A percentile compares a stretch with the other conserved stretches of the same genome.
phyloP scores from a whole-genome alignment of 1,284 basidiomycete species.

The Abortiporus biennis region DNA sequence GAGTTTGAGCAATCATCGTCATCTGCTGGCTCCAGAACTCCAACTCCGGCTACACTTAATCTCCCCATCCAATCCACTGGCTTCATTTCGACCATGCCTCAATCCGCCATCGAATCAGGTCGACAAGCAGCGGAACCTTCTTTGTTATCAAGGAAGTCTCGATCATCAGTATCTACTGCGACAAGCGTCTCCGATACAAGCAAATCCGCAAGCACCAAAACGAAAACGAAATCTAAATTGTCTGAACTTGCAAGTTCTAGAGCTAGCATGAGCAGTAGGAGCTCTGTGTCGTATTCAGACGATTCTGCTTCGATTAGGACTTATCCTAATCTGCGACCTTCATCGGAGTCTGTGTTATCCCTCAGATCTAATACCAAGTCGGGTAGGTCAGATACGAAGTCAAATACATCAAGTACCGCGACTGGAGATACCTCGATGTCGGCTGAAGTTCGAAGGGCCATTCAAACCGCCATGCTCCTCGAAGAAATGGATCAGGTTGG shows the following conservation, averaged over 20 bases:
- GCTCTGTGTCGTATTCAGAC: constrained; percentile 41
- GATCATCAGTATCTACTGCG: too few relatives aligned
- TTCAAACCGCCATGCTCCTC: constrained; percentile 40
- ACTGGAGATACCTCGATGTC: constrained; percentile 39
- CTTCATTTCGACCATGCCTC: constrained; percentile 51
- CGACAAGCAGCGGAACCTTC: constrained; percentile 18
- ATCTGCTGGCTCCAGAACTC: constrained; percentile 39
- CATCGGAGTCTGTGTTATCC: constrained; percentile 45
- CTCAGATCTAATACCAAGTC: constrained; percentile 14
- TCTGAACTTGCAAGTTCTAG: constrained; percentile 55
- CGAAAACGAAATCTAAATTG: constrained; percentile 50
- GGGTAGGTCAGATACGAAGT: background rate
- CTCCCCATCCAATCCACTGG: background rate
- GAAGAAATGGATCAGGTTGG: constrained; percentile 22
- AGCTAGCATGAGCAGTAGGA: constrained; percentile 32
- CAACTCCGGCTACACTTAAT: constrained; percentile 21
- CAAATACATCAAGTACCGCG: constrained; percentile 8
- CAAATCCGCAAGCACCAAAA: too few relatives aligned
- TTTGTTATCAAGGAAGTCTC: constrained; percentile 15
- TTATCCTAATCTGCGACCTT: constrained; percentile 60
- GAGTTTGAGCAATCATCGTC: constrained; percentile 49
- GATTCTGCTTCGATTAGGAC: constrained; percentile 56
- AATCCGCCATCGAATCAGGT: constrained; percentile 42
- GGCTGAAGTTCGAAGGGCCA: constrained; percentile 53
- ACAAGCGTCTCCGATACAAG: too few relatives aligned